phyloP scores from a whole-genome alignment of 2,329 filamentous ascomycete species.

The Torrubiella hemipterigena region DNA sequence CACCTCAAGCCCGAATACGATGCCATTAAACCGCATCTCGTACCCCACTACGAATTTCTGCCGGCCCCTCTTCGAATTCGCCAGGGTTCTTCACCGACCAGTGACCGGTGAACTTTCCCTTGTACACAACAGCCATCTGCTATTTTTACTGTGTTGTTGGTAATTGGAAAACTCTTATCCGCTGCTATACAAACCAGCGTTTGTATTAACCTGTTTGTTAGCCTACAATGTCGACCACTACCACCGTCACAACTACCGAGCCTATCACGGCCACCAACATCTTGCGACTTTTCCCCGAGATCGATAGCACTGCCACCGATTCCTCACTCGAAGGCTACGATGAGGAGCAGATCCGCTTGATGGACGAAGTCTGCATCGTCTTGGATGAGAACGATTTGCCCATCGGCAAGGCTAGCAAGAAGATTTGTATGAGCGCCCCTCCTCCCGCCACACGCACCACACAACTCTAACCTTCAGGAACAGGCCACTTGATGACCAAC shows the following conservation, averaged over 20 bases:
- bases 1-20: too few species aligned
- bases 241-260: slow-evolving; percentile 37
- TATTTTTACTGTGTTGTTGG: too few species aligned
- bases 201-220: too few species aligned
- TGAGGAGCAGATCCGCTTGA: slow-evolving; percentile 92
- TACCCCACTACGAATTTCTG: too few species aligned
- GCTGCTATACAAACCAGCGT: too few species aligned
- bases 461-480: neutral
- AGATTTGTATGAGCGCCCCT: slow-evolving; percentile 54
- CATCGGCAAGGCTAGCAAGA: slow-evolving; percentile 96
- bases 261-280: slow-evolving; percentile 79
- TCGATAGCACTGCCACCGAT: slow-evolving; percentile 34
- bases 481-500: slow-evolving; percentile 97
- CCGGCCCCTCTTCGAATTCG: too few species aligned
- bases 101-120: too few species aligned
- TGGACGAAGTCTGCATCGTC: slow-evolving; percentile 99
- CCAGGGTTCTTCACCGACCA: too few species aligned
- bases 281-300: slow-evolving; percentile 77
- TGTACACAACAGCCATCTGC: too few species aligned
- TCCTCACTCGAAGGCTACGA: slow-evolving; percentile 79
- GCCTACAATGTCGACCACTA: too few species aligned
- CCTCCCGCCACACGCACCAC: neutral
- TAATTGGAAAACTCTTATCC: too few species aligned
- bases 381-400: slow-evolving; percentile 83
- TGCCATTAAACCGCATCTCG: too few species aligned